Evolutionary conservation across 1,284 basidiomycete genomes (phyloP).

Genomic region (Ceratobasidium sp.): DNA sequence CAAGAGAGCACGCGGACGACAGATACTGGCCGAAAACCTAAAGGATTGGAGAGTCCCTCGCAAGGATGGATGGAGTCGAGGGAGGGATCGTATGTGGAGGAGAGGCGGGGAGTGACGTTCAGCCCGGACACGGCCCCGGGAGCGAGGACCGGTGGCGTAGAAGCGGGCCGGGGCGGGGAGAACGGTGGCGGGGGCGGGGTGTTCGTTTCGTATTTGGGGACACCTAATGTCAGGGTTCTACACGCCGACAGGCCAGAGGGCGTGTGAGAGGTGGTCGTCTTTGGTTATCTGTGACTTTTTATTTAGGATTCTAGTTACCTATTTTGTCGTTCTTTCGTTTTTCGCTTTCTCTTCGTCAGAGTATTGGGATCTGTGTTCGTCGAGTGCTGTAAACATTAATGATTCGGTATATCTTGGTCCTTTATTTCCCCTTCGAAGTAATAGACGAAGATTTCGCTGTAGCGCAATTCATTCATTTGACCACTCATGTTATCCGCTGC

Average conservation of each 20-base stretch:
- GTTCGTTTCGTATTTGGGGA: slow-evolving; percentile 38
- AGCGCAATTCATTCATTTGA: neutral
- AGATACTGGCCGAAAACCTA: slow-evolving; percentile 31
- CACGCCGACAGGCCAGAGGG: slow-evolving; percentile 24
- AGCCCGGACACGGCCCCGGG: slow-evolving; percentile 15
- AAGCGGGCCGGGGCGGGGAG: neutral
- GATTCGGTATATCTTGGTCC: neutral
- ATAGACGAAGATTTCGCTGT: neutral
- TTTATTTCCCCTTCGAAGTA: neutral
- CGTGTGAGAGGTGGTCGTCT: neutral
- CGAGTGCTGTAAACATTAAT: neutral
- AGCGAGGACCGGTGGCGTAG: slow-evolving; percentile 2
- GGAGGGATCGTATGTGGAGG: neutral
- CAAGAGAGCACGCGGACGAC: slow-evolving; percentile 5
- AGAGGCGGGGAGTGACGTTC: slow-evolving; percentile 30
- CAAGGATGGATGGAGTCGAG: slow-evolving; percentile 8
- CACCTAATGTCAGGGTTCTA: slow-evolving; percentile 25
- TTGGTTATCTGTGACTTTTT: slow-evolving; percentile 3
- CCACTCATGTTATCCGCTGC: neutral
- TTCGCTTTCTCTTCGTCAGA: neutral
- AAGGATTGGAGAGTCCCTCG: neutral
- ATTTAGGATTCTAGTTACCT: neutral
- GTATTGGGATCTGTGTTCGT: neutral
- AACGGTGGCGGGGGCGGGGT: neutral
- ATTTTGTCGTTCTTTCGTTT: slow-evolving; percentile 7